Evolutionary conservation across 805 yeast genomes (phyloP).

Genomic region (Candida broadrunensis): DNA sequence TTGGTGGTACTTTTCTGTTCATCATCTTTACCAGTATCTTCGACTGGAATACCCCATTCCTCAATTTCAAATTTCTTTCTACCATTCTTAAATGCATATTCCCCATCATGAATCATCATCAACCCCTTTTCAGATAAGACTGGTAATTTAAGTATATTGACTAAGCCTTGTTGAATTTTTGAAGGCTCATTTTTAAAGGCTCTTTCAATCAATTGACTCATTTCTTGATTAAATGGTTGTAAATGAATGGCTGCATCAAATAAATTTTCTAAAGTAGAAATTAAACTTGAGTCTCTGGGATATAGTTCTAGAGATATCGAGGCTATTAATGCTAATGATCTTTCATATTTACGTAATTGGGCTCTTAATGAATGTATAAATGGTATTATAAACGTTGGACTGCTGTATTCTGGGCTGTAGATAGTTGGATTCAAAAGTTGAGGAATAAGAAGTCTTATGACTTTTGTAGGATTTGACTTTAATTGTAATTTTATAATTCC

Average conservation of each 20-base stretch:
- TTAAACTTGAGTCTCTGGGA: slow-evolving; percentile 48
- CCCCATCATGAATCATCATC: slow-evolving; percentile 73
- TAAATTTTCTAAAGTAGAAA: slow-evolving; percentile 52
- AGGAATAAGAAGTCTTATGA: slow-evolving; percentile 71
- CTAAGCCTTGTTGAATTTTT: slow-evolving; percentile 80
- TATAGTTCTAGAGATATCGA: slow-evolving; percentile 67
- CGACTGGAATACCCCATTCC: slow-evolving; percentile 97
- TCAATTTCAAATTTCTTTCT: slow-evolving; percentile 80
- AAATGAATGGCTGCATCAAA: slow-evolving; percentile 70
- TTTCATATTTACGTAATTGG: slow-evolving; percentile 44
- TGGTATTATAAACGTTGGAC: slow-evolving; percentile 49
- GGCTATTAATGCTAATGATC: slow-evolving; percentile 47
- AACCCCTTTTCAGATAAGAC: slow-evolving; percentile 70
- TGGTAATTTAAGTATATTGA: slow-evolving; percentile 74
- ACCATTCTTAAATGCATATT: slow-evolving; percentile 84
- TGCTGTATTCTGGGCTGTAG: slow-evolving; percentile 51
- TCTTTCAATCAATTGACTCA: slow-evolving; percentile 61
- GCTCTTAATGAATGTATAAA: slow-evolving; percentile 60
- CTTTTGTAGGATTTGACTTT: slow-evolving; percentile 39
- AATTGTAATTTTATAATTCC: slow-evolving; percentile 30
- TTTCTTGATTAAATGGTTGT: slow-evolving; percentile 78
- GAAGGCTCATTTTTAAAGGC: slow-evolving; percentile 71
- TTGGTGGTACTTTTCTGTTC: slow-evolving; percentile 27
- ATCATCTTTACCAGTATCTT: slow-evolving; percentile 57
- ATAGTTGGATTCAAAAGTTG: slow-evolving; percentile 75